Evolutionary conservation across 768 basidiomycete species (phyloP).

Genomic region (Leccinellum rugosiceps): DNA sequence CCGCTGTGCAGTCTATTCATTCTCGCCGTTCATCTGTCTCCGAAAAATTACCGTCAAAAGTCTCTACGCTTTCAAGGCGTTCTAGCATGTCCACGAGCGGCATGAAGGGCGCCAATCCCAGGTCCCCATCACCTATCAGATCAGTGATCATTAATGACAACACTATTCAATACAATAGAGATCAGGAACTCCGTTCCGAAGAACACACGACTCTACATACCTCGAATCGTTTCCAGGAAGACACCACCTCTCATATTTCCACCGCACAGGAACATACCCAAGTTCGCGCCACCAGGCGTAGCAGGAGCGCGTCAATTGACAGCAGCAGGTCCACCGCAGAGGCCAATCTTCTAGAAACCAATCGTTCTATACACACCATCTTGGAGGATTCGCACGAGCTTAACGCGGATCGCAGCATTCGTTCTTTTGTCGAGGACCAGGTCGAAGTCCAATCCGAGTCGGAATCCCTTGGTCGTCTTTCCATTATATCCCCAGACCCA

Average conservation of each 20-base stretch:
- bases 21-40: conserved; percentile 25
- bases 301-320: conserved; percentile 18
- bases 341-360: conserved; percentile 18
- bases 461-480: conserved; percentile 22
- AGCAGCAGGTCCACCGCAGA: conserved; percentile 14
- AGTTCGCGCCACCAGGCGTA: conserved; percentile 8
- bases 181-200: conserved; percentile 16
- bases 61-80: conserved; percentile 19
- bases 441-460: conserved; percentile 21
- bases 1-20: conserved; percentile 23
- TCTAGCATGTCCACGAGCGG: conserved; percentile 10
- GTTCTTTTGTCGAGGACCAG: conserved; percentile 16
- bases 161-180: conserved; percentile 5
- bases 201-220: conserved; percentile 13
- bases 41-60: conserved; percentile 15
- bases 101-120: background rate
- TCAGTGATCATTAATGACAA: conserved; percentile 10
- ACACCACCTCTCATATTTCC: conserved; percentile 6
- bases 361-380: conserved; percentile 29
- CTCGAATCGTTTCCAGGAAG: conserved; percentile 16
- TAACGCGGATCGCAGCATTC: conserved; percentile 11
- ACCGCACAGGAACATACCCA: conserved; percentile 13
- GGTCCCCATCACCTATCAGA: conserved; percentile 12
- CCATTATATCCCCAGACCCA: conserved; percentile 41
- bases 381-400: conserved; percentile 27